These are phyloP conservation scores for Neofusicoccum sp. DNA, from an alignment of 2,329 filamentous ascomycete genomes.

Conservation along the genomic window DNA sequence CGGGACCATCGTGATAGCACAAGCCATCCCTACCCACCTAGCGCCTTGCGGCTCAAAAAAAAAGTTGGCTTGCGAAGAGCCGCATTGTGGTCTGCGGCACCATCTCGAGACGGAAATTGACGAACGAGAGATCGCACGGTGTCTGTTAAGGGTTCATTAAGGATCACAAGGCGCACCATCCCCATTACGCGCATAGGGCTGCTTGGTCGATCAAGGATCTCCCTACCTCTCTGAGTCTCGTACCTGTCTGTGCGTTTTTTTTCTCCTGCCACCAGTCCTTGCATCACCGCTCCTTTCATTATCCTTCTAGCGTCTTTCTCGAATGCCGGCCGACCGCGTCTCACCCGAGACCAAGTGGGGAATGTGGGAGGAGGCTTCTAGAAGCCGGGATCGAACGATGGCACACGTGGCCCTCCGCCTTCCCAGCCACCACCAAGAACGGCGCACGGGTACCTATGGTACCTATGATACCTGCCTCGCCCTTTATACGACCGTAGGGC, in stretches of 20 bases:
- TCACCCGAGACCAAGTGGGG: conserved; percentile 9
- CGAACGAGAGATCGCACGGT: not conserved
- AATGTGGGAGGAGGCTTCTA: conserved; percentile 10
- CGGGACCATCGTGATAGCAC: not conserved
- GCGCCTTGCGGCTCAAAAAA: conserved; percentile 1
- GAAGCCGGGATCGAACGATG: not conserved
- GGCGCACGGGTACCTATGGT: not conserved
- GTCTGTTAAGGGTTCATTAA: not conserved
- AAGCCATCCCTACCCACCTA: not conserved
- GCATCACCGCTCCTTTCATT: conserved; percentile 15
- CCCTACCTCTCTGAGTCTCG: conserved; percentile 1
- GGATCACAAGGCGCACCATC: not conserved
- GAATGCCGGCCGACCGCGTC: no score
- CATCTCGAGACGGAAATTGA: no score
- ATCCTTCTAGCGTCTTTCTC: conserved; percentile 4
- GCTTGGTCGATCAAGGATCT: conserved; percentile 9
- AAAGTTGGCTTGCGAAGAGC: not conserved
- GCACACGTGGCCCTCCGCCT: conserved; percentile 6
- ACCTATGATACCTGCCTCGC: not conserved
- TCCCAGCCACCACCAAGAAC: not conserved
- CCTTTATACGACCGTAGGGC: conserved; percentile 1
- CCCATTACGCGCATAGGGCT: conserved; percentile 16
- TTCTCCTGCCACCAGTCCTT: conserved; percentile 1
- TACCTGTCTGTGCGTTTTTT: conserved; percentile 9
- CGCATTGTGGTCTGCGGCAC: not conserved